Percentiles rank a stretch among this genome's conserved stretches.
phyloP scores from a whole-genome alignment of 345 rosid species.

The Moricandia moricandioides region DNA sequence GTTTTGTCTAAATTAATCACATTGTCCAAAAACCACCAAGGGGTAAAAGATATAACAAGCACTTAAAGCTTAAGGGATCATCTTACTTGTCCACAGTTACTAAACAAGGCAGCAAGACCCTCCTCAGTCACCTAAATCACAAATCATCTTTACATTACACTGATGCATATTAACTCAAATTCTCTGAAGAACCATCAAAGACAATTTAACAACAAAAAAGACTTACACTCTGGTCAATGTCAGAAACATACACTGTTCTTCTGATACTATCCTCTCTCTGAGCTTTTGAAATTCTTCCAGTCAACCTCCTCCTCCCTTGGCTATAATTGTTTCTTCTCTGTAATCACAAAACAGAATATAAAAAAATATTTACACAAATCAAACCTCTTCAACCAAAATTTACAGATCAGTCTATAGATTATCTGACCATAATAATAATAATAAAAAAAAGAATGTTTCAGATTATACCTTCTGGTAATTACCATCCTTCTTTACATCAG shows the following conservation, averaged over 20 bases:
- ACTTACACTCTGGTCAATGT: constrained; percentile 45
- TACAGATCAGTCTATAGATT: not conserved
- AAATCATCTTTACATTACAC: constrained; percentile 6
- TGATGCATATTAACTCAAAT: not conserved
- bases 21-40: not conserved
- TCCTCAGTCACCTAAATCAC: constrained; percentile 76
- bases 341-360: constrained; percentile 12
- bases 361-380: not conserved
- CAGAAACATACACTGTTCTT: constrained; percentile 43
- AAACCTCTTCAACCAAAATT: not conserved
- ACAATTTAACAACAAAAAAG: not conserved
- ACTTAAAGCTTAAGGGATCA: not conserved
- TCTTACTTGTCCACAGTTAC: constrained; percentile 78
- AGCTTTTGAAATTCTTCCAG: constrained; percentile 51
- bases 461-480: constrained; percentile 23
- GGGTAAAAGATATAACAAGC: not conserved
- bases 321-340: constrained; percentile 61
- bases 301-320: constrained; percentile 62
- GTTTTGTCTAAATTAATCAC: not conserved
- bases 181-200: not conserved
- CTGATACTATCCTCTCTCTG: constrained; percentile 59
- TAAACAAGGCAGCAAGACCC: constrained; percentile 75
- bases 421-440: not conserved
- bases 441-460: not conserved
- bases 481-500: constrained; percentile 35